These are phyloP conservation scores for Venturia effusa DNA, from an alignment of 2,329 filamentous ascomycete genomes.

Conservation along the genomic window DNA sequence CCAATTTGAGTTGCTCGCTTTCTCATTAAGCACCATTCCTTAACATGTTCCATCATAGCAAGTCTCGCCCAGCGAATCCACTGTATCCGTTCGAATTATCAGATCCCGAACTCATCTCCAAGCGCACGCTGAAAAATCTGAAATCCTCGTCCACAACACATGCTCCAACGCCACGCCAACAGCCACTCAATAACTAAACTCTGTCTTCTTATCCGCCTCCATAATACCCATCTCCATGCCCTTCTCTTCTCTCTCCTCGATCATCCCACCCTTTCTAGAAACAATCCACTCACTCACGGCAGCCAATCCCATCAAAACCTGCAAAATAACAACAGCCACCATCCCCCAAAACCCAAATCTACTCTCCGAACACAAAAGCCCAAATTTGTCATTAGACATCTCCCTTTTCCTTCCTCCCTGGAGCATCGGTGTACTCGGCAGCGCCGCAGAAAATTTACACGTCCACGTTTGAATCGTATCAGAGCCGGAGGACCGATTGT, in stretches of 20 bases:
- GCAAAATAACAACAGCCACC: conserved; percentile 8
- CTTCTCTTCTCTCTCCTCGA: neutral
- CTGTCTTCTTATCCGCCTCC: neutral
- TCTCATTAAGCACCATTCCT: neutral
- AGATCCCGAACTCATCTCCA: too few relatives aligned
- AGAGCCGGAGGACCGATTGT: conserved; percentile 15
- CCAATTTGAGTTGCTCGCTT: too few relatives aligned
- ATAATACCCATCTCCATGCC: neutral
- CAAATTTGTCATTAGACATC: conserved; percentile 10
- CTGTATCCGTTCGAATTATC: too few relatives aligned
- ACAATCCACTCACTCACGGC: neutral
- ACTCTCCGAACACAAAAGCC: conserved; percentile 11
- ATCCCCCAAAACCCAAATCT: conserved; percentile 10
- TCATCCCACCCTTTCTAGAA: neutral
- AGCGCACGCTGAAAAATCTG: too few relatives aligned
- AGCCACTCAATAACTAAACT: neutral
- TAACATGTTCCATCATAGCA: neutral
- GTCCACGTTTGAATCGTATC: conserved; percentile 30
- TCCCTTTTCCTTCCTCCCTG: neutral
- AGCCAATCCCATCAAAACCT: neutral
- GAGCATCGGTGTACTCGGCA: neutral
- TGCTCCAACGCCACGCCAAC: neutral
- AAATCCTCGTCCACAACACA: too few relatives aligned
- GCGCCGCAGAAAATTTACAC: conserved; percentile 17
- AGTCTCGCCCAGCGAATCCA: neutral